phyloP scores from a whole-genome alignment of 2,329 filamentous ascomycete genomes.

The Colletotrichum nymphaeae region DNA sequence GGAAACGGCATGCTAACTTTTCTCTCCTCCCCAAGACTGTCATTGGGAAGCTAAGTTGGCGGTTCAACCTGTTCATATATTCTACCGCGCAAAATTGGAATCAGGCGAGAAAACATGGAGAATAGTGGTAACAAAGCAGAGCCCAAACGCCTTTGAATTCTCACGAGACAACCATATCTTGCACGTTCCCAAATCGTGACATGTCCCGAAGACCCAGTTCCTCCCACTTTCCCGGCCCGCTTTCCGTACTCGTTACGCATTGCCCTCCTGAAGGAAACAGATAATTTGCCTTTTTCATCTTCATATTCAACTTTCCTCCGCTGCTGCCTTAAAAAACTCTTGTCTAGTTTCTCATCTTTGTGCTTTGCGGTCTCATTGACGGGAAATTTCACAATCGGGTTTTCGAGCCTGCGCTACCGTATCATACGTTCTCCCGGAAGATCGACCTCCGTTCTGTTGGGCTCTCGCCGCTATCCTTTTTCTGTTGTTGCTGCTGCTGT shows the following conservation, averaged over 20 bases:
- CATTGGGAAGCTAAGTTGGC: neutral
- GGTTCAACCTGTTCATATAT: slow-evolving; percentile 18
- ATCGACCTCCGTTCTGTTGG: slow-evolving; percentile 77
- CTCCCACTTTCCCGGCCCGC: slow-evolving; percentile 15
- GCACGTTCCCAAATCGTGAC: slow-evolving; percentile 26
- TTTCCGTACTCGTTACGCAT: slow-evolving; percentile 29
- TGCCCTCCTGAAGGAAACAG: neutral
- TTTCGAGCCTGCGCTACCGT: neutral
- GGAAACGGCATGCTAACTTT: neutral
- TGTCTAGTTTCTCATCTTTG: neutral
- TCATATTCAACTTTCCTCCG: neutral
- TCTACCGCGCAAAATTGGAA: neutral
- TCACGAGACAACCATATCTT: slow-evolving; percentile 20
- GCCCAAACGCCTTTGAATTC: slow-evolving; percentile 30
- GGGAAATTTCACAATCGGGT: neutral
- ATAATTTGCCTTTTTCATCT: neutral
- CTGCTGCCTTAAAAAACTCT: neutral
- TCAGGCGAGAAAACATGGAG: neutral
- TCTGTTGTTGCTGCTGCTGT: slow-evolving; percentile 39
- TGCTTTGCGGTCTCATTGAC: neutral
- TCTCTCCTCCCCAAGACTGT: neutral
- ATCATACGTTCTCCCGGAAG: slow-evolving; percentile 76
- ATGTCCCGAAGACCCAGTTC: slow-evolving; percentile 7
- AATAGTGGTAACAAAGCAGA: neutral
- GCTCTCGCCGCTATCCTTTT: slow-evolving; percentile 61